A percentile compares a stretch with the other conserved stretches of the same genome.
Conservation (phyloP, 2,329 filamentous ascomycete species). For the Pseudogymnoascus sp. region DNA sequence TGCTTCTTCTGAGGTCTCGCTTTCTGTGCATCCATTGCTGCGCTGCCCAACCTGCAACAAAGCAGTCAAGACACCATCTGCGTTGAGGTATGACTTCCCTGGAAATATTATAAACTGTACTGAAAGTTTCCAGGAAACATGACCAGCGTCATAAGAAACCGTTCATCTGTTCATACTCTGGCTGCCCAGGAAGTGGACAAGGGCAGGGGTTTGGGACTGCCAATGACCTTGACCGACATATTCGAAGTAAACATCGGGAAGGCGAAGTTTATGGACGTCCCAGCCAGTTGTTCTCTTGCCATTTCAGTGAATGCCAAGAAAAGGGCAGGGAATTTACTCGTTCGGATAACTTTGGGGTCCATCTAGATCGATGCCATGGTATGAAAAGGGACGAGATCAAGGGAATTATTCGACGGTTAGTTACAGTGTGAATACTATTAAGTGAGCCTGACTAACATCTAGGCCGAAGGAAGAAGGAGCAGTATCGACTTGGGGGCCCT, state of each 20-base stretch:
- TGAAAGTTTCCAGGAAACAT: slow-evolving; percentile 57
- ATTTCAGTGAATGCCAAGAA: slow-evolving; percentile 45
- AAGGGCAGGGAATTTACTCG: slow-evolving; percentile 70
- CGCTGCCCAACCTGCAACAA: slow-evolving; percentile 36
- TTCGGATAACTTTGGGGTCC: slow-evolving; percentile 78
- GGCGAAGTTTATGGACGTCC: slow-evolving; percentile 37
- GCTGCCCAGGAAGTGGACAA: slow-evolving; percentile 44
- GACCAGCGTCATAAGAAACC: slow-evolving; percentile 61
- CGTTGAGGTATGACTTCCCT: slow-evolving; percentile 42
- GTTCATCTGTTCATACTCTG: slow-evolving; percentile 49
- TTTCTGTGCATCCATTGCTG: slow-evolving; percentile 17
- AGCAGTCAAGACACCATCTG: slow-evolving; percentile 44
- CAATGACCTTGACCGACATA: slow-evolving; percentile 78
- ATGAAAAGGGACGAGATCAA: slow-evolving; percentile 34
- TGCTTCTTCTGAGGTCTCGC: slow-evolving; percentile 14
- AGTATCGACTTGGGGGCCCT: not conserved
- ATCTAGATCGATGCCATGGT: slow-evolving; percentile 62
- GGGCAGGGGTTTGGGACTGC: slow-evolving; percentile 63
- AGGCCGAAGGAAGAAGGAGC: slow-evolving; percentile 11
- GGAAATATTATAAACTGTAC: slow-evolving; percentile 17
- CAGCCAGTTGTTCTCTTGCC: slow-evolving; percentile 53
- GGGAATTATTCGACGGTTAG: slow-evolving; percentile 41
- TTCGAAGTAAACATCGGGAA: slow-evolving; percentile 59
- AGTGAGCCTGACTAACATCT: slow-evolving; percentile 5
- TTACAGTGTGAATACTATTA: slow-evolving; percentile 9